phyloP scores from a whole-genome alignment of 2,329 filamentous ascomycete genomes.

The Sporothrix phasma region DNA sequence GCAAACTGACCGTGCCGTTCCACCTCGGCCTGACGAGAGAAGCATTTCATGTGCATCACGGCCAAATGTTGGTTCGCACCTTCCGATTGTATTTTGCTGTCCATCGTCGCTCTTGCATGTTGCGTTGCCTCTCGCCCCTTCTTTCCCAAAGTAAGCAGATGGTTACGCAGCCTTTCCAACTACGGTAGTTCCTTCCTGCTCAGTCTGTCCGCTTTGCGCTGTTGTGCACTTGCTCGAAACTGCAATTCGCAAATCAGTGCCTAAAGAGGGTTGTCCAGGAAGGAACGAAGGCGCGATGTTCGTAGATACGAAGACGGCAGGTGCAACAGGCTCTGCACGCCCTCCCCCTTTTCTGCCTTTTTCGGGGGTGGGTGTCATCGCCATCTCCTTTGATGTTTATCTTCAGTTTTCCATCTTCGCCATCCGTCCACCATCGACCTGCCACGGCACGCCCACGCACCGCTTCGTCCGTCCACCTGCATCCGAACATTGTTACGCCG shows the following conservation, averaged over 20 bases:
- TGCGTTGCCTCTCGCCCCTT: not conserved
- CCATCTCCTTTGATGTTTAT: not conserved
- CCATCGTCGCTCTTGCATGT: not conserved
- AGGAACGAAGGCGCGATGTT: not conserved
- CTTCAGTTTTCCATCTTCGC: not conserved
- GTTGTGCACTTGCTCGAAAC: not conserved
- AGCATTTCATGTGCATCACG: not conserved
- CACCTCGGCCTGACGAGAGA: conserved; percentile 6
- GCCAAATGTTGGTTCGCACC: not conserved
- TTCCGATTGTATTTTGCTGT: not conserved
- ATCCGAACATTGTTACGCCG: not conserved
- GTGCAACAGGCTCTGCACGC: conserved; percentile 7
- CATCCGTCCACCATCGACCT: not conserved
- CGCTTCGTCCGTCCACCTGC: conserved; percentile 9
- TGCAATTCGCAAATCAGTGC: not conserved
- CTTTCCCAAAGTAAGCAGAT: not conserved
- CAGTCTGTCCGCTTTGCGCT: not conserved
- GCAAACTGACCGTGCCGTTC: not conserved
- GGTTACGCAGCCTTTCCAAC: not conserved
- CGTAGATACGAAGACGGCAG: conserved; percentile 1
- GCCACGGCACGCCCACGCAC: conserved; percentile 1
- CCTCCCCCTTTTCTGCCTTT: not conserved
- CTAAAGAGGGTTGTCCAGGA: not conserved
- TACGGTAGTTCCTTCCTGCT: not conserved
- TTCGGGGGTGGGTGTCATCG: not conserved